A percentile compares a stretch with the other conserved stretches of the same genome.
phyloP scores from a whole-genome alignment of 176 grass and related monocot genomes.

The sorghum (Sorghum bicolor) region Sorghum_bicolor_NCBIv3 NC_012872.2:65530001-65530500 shows the following conservation, averaged over 20 bases:
- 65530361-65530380: constrained; percentile 25
- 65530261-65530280: constrained; percentile 82
- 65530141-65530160: constrained; percentile 60
- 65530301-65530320: neutral
- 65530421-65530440: neutral
- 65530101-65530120: constrained; percentile 69
- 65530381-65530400: constrained; percentile 29
- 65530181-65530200: constrained; percentile 54
- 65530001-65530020: constrained; percentile 53
- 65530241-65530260: constrained; percentile 63
- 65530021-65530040: constrained; percentile 47
- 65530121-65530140: constrained; percentile 74
- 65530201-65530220: constrained; percentile 61
- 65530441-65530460: constrained; percentile 22
- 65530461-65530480: constrained; percentile 29
- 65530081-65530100: constrained; percentile 64
- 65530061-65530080: constrained; percentile 48
- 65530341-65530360: neutral
- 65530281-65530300: constrained; percentile 55
- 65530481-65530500: neutral
- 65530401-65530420: neutral
- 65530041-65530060: constrained; percentile 61
- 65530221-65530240: constrained; percentile 55
- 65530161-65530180: constrained; percentile 62
- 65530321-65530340: neutral